phyloP scores from a whole-genome alignment of 148 eudicot genomes.

The Limonium bicolor region DNA sequence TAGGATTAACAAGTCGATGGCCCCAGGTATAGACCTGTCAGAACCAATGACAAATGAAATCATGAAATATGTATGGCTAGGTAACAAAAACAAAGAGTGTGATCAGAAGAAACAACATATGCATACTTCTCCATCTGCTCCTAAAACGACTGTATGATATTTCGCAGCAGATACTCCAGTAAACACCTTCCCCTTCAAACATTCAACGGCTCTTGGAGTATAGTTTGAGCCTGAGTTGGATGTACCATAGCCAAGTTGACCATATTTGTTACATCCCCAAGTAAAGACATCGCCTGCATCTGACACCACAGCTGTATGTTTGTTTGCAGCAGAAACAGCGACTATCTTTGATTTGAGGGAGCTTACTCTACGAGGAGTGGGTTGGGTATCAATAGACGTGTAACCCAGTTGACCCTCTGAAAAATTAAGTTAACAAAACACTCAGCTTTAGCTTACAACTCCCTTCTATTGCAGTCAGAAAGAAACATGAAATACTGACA shows the following conservation, averaged over 20 bases:
- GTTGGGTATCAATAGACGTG: conserved; percentile 90
- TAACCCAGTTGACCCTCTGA: conserved; percentile 99
- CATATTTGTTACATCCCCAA: conserved; percentile 99
- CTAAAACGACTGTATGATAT: conserved; percentile 79
- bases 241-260: conserved; percentile 99
- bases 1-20: conserved; percentile 93
- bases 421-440: conserved; percentile 4
- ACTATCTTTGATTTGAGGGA: conserved; percentile 66
- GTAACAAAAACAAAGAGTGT: too few relatives aligned
- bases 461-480: not conserved
- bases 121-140: conserved; percentile 94
- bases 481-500: too few relatives aligned
- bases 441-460: too few relatives aligned
- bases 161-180: conserved; percentile 67
- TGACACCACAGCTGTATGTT: conserved; percentile 89
- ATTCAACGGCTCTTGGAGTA: conserved; percentile 79
- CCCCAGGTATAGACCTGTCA: conserved; percentile 96
- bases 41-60: too few relatives aligned
- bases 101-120: too few relatives aligned
- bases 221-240: conserved; percentile 94
- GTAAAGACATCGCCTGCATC: conserved; percentile 88
- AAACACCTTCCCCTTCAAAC: conserved; percentile 74
- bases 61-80: too few relatives aligned
- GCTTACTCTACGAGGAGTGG: conserved; percentile 93
- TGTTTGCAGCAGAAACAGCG: conserved; percentile 95